A percentile compares a stretch with the other conserved stretches of the same genome.
These are phyloP conservation scores for Eutrema salsugineum DNA, from an alignment of 441 rosid genomes.

Conservation along the genomic window DNA sequence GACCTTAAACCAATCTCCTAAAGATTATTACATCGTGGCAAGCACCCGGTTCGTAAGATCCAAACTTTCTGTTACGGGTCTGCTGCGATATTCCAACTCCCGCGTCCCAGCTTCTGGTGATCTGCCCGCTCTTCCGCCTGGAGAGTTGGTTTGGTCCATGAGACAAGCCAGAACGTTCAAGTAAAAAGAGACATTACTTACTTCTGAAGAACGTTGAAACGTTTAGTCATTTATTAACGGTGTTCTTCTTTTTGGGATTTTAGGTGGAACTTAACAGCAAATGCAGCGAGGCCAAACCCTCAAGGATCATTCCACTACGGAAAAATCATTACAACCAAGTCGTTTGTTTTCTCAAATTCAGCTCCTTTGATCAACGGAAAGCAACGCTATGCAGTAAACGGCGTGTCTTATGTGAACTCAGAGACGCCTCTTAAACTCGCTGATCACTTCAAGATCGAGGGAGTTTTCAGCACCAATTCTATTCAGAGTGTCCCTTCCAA, in stretches of 20 bases:
- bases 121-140: slow-evolving; percentile 53
- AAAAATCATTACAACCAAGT: slow-evolving; percentile 50
- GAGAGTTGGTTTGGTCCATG: slow-evolving; percentile 66
- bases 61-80: slow-evolving; percentile 48
- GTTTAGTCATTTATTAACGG: background rate
- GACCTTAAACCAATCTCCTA: slow-evolving; percentile 64
- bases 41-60: slow-evolving; percentile 51
- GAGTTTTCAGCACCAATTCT: slow-evolving; percentile 58
- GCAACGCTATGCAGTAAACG: slow-evolving; percentile 72
- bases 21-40: slow-evolving; percentile 82
- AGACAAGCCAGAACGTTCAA: slow-evolving; percentile 82
- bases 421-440: slow-evolving; percentile 94
- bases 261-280: slow-evolving; percentile 93
- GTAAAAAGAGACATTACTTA: slow-evolving; percentile 20
- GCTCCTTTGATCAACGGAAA: slow-evolving; percentile 75
- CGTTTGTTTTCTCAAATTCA: slow-evolving; percentile 61
- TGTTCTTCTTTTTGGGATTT: background rate
- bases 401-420: slow-evolving; percentile 60
- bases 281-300: slow-evolving; percentile 94
- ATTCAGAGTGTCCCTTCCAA: slow-evolving; percentile 52
- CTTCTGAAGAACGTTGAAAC: background rate
- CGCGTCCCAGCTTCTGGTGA: slow-evolving; percentile 56
- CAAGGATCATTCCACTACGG: slow-evolving; percentile 95
- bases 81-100: slow-evolving; percentile 70
- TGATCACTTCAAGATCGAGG: slow-evolving; percentile 67